Conservation (phyloP, 1,284 basidiomycete genomes). For the Trametes versicolor region DNA sequence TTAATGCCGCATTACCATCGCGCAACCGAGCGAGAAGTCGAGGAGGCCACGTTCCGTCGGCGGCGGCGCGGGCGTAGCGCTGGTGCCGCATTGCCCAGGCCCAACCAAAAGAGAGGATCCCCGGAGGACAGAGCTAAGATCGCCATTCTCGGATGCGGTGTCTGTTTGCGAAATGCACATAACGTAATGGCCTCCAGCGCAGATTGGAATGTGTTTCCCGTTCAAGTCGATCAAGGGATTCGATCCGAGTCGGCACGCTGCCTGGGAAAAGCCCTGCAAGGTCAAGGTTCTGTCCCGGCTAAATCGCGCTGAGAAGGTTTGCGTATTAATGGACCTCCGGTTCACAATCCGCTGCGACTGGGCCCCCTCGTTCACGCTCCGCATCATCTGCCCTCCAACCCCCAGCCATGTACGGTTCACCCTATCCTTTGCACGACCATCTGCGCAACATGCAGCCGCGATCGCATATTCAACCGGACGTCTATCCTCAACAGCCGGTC, state of each 20-base stretch:
- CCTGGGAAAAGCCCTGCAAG: constrained; percentile 12
- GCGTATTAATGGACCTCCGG: constrained; percentile 32
- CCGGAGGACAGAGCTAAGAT: constrained; percentile 4
- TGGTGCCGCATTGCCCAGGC: constrained; percentile 3
- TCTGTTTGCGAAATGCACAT: constrained; percentile 1
- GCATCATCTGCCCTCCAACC: constrained; percentile 31
- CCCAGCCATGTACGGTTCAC: constrained; percentile 31
- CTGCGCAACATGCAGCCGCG: constrained; percentile 25
- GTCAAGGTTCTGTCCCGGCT: constrained; percentile 29
- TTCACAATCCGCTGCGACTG: constrained; percentile 30
- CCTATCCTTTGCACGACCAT: constrained; percentile 27
- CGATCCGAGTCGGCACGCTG: constrained; percentile 19
- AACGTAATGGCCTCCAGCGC: constrained; percentile 14
- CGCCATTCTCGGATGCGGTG: constrained; percentile 9
- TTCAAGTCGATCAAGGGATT: constrained; percentile 10
- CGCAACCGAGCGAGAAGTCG: constrained; percentile 13
- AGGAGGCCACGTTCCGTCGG: constrained; percentile 6
- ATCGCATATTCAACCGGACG: constrained; percentile 26
- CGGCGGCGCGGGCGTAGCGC: constrained; percentile 17
- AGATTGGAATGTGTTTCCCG: constrained; percentile 9
- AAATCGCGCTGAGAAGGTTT: constrained; percentile 24
- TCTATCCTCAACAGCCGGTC: constrained; percentile 22
- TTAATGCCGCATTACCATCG: constrained; percentile 28
- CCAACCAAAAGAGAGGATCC: constrained; percentile 16
- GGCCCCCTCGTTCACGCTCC: constrained; percentile 35